These are phyloP conservation scores for Hericium coralloides DNA, from an alignment of 768 basidiomycete genomes.

Conservation along the genomic window DNA sequence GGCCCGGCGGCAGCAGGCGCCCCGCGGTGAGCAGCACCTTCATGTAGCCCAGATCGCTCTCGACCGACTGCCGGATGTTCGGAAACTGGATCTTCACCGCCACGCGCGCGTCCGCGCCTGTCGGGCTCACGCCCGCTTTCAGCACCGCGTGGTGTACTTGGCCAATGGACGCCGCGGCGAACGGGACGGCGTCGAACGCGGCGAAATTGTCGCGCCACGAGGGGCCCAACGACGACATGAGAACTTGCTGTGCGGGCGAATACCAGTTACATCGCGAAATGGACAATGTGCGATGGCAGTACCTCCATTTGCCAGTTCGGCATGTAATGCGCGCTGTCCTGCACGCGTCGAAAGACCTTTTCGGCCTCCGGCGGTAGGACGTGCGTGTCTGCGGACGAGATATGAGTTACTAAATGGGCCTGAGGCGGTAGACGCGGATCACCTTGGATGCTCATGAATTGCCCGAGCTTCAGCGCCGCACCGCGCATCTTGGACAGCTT, in stretches of 20 bases:
- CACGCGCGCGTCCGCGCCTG: conserved; percentile 45
- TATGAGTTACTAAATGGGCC: not conserved
- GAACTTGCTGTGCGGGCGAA: conserved; percentile 43
- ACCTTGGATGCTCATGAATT: conserved; percentile 97
- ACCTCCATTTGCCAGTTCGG: conserved; percentile 98
- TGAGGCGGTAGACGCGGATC: not conserved
- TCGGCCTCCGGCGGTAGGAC: conserved; percentile 83
- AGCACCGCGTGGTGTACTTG: conserved; percentile 84
- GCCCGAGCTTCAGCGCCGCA: conserved; percentile 92
- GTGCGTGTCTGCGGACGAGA: conserved; percentile 60
- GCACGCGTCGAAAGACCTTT: conserved; percentile 80
- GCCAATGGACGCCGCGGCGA: conserved; percentile 94
- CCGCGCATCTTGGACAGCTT: conserved; percentile 96
- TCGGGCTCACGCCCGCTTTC: conserved; percentile 40
- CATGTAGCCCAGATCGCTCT: conserved; percentile 81
- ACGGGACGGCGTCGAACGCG: conserved; percentile 77
- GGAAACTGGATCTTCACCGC: conserved; percentile 95
- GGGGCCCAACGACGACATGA: conserved; percentile 62
- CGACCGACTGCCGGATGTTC: conserved; percentile 78
- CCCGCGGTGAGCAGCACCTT: conserved; percentile 76
- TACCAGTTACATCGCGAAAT: not conserved
- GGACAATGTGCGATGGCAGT: conserved; percentile 5
- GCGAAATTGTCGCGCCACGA: conserved; percentile 67
- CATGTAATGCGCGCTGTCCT: conserved; percentile 97
- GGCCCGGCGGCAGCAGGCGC: conserved; percentile 72